Conservation (phyloP, 2,329 filamentous ascomycete species). For the Sporothrix brunneoviolacea region DNA sequence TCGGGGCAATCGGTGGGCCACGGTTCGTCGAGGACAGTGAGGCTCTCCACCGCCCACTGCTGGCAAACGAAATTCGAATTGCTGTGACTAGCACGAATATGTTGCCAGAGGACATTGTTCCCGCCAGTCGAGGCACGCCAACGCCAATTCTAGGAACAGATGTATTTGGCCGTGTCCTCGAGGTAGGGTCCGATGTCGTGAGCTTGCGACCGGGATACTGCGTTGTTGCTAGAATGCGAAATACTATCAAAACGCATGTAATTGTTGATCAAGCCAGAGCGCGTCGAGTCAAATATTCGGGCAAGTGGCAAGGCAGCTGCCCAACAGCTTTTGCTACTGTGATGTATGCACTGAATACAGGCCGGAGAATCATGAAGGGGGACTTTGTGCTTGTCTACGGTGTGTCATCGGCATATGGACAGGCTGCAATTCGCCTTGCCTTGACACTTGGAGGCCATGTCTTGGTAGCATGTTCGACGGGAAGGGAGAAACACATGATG, state of each 20-base stretch:
- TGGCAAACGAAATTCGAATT: constrained; percentile 34
- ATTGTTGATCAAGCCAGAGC: constrained; percentile 32
- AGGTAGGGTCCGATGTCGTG: constrained; percentile 28
- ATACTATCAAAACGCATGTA: constrained; percentile 30
- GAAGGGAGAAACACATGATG: constrained; percentile 33
- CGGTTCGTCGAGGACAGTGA: constrained; percentile 18
- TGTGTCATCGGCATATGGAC: constrained; percentile 36
- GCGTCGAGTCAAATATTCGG: constrained; percentile 18
- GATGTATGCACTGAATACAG: constrained; percentile 33
- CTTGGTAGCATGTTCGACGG: constrained; percentile 33
- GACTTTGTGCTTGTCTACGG: constrained; percentile 37
- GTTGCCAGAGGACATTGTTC: constrained; percentile 31
- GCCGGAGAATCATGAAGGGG: constrained; percentile 22
- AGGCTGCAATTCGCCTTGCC: constrained; percentile 37
- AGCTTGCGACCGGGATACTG: constrained; percentile 31
- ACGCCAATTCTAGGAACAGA: constrained; percentile 27
- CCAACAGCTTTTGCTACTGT: constrained; percentile 37
- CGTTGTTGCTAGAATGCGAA: constrained; percentile 35
- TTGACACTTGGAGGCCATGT: constrained; percentile 23
- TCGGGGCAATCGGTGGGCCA: constrained; percentile 13
- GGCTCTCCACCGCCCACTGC: constrained; percentile 17
- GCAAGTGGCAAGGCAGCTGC: constrained; percentile 22
- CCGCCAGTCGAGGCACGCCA: constrained; percentile 12
- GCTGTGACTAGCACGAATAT: constrained; percentile 31
- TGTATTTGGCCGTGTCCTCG: constrained; percentile 31